Evolutionary conservation across 1,284 basidiomycete genomes (phyloP), one percentile per base, ranked within the genome.

Genomic region (Pyrrhoderma noxium): DNA sequence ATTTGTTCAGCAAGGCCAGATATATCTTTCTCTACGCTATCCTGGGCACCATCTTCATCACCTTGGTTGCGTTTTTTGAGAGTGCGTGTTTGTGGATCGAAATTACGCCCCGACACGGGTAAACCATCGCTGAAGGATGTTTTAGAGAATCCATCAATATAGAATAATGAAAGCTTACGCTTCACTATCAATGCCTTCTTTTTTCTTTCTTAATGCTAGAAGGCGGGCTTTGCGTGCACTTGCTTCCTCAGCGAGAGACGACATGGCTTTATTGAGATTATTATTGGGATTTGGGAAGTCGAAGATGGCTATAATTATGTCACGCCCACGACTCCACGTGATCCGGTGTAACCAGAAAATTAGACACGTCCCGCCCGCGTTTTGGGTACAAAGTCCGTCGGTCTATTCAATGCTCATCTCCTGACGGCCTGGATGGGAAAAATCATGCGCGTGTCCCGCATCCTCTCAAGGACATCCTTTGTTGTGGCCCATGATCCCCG

Each of bases 1-100:
- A 95, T 92, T 57, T 73, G 68, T 63, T 93, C 85, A 9, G 92
- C 89, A 52, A 97, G 67, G 0, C 92, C 93, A 47, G 84, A 77
- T 0, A 96, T 83, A 53, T 85, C 75, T 60, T 82, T 84, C 70
- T 98, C 94, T 3, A 98, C 82, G 0, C 94, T 97, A 58, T 93
- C 89, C 59, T 86, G 77, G 61, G 80, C 76, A 43, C 77, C 77
- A 8, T 70, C 73, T 56, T 76, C 76, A 45, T 76, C 75, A 47
- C 70, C 68, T 35, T 63, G 65, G 11, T 67, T 68, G 58, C 73
- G 79, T 64, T 88, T 90, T 61, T 80, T 80, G 54, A 89, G 64
- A 55, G 88, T 82, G 45, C 89, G 79, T 3, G 87, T 85, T 56
- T 82, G 80, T 3, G 89, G 89, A 66, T 95, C 91, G 66, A 89